Evolutionary conservation across 148 eudicot species (phyloP).

Genomic region (Camellia granthamiana): DNA sequence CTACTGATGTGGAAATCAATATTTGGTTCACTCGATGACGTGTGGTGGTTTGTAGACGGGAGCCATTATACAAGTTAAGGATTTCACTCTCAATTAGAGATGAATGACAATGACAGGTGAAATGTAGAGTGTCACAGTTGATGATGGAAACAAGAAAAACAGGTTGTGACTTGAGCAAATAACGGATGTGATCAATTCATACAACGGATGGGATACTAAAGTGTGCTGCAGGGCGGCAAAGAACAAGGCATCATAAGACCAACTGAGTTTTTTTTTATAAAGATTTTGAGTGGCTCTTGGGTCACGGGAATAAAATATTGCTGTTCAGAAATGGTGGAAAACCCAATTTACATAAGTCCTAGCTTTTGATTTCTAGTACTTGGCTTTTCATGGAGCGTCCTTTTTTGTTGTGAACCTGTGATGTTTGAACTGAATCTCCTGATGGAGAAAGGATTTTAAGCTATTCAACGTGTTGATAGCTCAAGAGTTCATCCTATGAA

Average conservation of each 20-base stretch:
- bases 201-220: neutral
- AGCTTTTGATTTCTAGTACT: neutral
- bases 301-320: neutral
- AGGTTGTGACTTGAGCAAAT: neutral
- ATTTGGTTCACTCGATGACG: too few relatives aligned
- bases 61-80: neutral
- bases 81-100: neutral
- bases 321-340: neutral
- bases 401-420: neutral
- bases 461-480: neutral
- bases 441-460: neutral
- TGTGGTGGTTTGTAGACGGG: too few relatives aligned
- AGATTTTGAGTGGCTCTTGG: neutral
- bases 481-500: neutral
- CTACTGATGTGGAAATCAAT: neutral
- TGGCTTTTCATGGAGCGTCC: neutral
- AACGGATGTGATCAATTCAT: neutral
- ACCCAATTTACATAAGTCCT: neutral
- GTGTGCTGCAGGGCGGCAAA: neutral
- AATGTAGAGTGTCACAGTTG: neutral
- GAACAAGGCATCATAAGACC: neutral
- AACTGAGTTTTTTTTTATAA: neutral
- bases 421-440: neutral
- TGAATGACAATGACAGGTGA: neutral
- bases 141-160: neutral